A percentile compares a stretch with the other conserved stretches of the same genome.
These are phyloP conservation scores for Dactylorhiza incarnata DNA, from an alignment of 106 monocot genomes.

Conservation along the genomic window DNA sequence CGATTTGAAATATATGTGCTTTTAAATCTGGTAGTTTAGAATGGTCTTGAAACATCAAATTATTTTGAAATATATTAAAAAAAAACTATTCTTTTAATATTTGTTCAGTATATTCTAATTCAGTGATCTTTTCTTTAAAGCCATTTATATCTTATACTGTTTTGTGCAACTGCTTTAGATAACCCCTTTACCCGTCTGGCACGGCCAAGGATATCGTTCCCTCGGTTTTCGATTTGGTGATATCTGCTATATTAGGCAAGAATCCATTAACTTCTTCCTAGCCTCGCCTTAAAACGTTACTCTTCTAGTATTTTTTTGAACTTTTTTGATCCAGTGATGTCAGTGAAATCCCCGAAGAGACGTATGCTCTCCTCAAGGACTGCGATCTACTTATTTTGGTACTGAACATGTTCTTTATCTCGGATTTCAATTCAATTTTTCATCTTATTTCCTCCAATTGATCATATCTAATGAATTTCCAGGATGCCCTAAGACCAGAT, in stretches of 20 bases:
- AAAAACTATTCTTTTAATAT: background rate
- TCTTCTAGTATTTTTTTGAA: background rate
- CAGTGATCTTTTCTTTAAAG: background rate
- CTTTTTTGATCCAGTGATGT: conserved; percentile 56
- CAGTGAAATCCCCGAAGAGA: conserved; percentile 95
- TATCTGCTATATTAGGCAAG: conserved; percentile 90
- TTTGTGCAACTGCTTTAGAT: conserved; percentile 41
- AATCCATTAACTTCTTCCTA: background rate
- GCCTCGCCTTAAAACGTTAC: background rate
- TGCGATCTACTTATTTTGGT: conserved; percentile 93
- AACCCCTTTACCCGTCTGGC: conserved; percentile 93
- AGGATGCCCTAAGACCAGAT: conserved; percentile 94
- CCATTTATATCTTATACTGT: background rate
- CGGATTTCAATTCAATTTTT: conserved; percentile 1
- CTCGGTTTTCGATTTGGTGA: conserved; percentile 94
- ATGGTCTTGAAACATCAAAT: no score
- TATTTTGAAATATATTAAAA: no score
- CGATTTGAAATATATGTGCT: no score
- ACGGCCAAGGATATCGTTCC: conserved; percentile 84
- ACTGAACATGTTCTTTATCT: background rate
- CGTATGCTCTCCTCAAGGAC: conserved; percentile 63
- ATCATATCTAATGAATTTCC: background rate
- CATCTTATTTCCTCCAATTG: background rate
- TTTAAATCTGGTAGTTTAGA: no score
- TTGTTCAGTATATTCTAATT: background rate